Conservation (phyloP, 1,139 yeast species). For the Magnusiomyces ingens region DNA sequence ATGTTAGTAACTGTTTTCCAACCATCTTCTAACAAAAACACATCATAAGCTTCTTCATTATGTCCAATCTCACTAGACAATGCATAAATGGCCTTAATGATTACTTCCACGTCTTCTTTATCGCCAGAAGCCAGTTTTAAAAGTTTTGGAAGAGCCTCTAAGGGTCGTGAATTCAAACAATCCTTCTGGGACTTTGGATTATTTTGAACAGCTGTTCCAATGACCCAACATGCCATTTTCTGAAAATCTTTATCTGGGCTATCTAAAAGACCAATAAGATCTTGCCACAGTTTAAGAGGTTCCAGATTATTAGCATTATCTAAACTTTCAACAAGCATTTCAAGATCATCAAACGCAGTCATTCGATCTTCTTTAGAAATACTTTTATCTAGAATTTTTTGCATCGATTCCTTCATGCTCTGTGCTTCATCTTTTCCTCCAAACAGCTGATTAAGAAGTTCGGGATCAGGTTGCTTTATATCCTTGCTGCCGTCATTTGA, state of each 20-base stretch:
- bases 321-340: conserved; percentile 86
- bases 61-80: conserved; percentile 72
- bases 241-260: conserved; percentile 30
- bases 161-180: conserved; percentile 35
- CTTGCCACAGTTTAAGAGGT: conserved; percentile 74
- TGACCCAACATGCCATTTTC: conserved; percentile 57
- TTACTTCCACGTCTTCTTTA: conserved; percentile 27
- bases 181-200: conserved; percentile 68
- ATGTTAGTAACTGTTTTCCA: conserved; percentile 43
- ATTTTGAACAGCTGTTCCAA: conserved; percentile 91
- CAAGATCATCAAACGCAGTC: conserved; percentile 83
- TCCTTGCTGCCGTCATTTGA: conserved; percentile 23
- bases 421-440: conserved; percentile 85
- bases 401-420: conserved; percentile 69
- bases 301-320: conserved; percentile 94
- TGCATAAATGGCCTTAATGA: conserved; percentile 69
- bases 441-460: conserved; percentile 66
- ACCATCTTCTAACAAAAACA: conserved; percentile 56
- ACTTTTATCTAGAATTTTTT: conserved; percentile 55
- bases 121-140: conserved; percentile 35
- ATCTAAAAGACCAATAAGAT: conserved; percentile 48
- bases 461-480: conserved; percentile 46
- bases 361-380: conserved; percentile 46
- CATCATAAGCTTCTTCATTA: conserved; percentile 47
- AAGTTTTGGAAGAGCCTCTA: conserved; percentile 43